Base-by-base conservation (phyloP, 257 asterid genomes). In the Solanum piurae region DNA sequence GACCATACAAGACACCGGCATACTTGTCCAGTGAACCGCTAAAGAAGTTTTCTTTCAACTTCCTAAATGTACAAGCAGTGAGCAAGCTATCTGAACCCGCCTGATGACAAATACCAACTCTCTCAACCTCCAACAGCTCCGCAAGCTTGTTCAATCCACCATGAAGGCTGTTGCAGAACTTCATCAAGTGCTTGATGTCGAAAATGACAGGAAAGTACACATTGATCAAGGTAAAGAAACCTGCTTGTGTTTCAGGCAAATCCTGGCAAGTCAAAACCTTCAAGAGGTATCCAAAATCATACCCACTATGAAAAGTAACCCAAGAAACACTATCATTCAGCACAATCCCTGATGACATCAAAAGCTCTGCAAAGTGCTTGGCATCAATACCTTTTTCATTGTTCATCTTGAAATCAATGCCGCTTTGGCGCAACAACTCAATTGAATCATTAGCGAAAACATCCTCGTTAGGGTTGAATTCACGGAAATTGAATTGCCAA, bases 401-500 rank as follows among this genome's bases (percentile, higher is more conserved):
- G 85, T 92, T 91, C 86, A 87, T 88, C 21, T 27, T 73, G 3
- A 92, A 91, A 73, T 92, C 93, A 44, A 92, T 92, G 55, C 94
- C 93, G 33, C 93, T 88, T 75, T 90, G 89, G 64, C 89, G 89
- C 71, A 92, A 87, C 77, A 92, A 12, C 87, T 90, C 94, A 49
- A 92, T 91, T 5, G 94, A 92, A 31, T 91, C 93, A 40, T 86
- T 83, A 2, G 92, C 93, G 14, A 88, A 91, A 10, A 92, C 92
- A 64, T 92, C 94, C n/a, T 87, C 89, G 11, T 90, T 84, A 5
- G 91, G 92, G 52, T 92, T 85, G 87, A 92, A 92, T 75, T 91
- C 93, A n/a, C 94, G 88, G 90, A 92, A 92, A 71, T 92, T 92
- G 91, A 92, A 92, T 66, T 92, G 94, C 94, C 94, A 92, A 33